These are phyloP conservation scores for Camelina sativa DNA, from an alignment of 345 rosid genomes.

Conservation along the genomic window DNA sequence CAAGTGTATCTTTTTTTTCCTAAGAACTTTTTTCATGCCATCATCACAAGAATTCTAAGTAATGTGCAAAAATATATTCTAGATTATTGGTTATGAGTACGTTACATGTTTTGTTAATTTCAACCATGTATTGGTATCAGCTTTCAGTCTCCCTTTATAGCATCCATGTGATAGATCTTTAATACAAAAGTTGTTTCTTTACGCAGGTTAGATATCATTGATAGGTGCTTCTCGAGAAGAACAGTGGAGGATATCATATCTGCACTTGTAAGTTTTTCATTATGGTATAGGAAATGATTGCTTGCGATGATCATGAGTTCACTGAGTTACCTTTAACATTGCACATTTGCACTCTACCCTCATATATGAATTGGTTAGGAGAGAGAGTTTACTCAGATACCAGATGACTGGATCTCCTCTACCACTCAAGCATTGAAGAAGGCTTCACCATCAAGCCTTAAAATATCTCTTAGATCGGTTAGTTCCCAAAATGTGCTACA, in stretches of 20 bases:
- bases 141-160: not conserved
- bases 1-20: conserved; percentile 33
- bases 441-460: conserved; percentile 91
- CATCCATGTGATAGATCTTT: not conserved
- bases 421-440: conserved; percentile 59
- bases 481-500: conserved; percentile 8
- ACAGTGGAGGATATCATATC: conserved; percentile 74
- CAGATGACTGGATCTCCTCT: conserved; percentile 60
- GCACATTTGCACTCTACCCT: not conserved
- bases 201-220: conserved; percentile 55
- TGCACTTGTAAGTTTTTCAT: conserved; percentile 66
- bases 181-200: not conserved
- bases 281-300: not conserved
- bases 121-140: conserved; percentile 2
- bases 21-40: conserved; percentile 20
- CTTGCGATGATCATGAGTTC: not conserved
- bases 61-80: not conserved
- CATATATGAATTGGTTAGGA: conserved; percentile 48
- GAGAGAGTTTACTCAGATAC: conserved; percentile 46
- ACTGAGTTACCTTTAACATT: not conserved
- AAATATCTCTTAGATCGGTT: conserved; percentile 80
- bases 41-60: not conserved
- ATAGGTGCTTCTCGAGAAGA: conserved; percentile 71
- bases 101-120: not conserved
- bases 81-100: conserved; percentile 8